These are phyloP conservation scores for Xylaria bambusicola DNA, from an alignment of 495 filamentous ascomycete species.

Conservation along the genomic window DNA sequence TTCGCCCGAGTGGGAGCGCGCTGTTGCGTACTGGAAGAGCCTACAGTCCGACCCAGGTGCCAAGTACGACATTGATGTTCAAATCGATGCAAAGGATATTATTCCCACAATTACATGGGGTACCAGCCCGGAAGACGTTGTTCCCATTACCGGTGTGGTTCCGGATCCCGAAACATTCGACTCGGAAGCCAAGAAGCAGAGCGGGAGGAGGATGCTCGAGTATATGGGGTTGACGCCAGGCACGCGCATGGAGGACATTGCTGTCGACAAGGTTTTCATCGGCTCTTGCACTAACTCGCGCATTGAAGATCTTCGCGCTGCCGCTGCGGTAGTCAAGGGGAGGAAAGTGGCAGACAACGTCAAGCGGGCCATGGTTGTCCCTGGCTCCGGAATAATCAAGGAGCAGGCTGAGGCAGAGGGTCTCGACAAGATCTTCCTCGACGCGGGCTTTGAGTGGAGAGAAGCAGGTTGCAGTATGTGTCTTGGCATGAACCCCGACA, in stretches of 20 bases:
- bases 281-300: conserved; percentile 97
- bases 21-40: conserved; percentile 83
- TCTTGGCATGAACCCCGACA: conserved; percentile 98
- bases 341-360: conserved; percentile 83
- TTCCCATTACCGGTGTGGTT: conserved; percentile 87
- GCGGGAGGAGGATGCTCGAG: conserved; percentile 79
- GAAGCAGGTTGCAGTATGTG: conserved; percentile 99
- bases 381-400: conserved; percentile 93
- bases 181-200: conserved; percentile 72
- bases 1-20: conserved; percentile 86
- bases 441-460: conserved; percentile 96
- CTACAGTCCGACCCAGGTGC: conserved; percentile 83
- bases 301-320: conserved; percentile 92
- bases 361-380: conserved; percentile 93
- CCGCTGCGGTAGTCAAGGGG: conserved; percentile 81
- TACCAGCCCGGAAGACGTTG: conserved; percentile 92
- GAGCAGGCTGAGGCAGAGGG: conserved; percentile 89
- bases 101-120: conserved; percentile 94
- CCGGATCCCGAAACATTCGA: conserved; percentile 85
- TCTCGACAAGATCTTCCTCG: conserved; percentile 85
- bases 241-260: conserved; percentile 86
- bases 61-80: conserved; percentile 81
- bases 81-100: conserved; percentile 90
- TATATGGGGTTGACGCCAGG: conserved; percentile 93
- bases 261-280: conserved; percentile 95